phyloP scores from a whole-genome alignment of 257 asterid genomes.

The Plectranthus barbatus region DNA sequence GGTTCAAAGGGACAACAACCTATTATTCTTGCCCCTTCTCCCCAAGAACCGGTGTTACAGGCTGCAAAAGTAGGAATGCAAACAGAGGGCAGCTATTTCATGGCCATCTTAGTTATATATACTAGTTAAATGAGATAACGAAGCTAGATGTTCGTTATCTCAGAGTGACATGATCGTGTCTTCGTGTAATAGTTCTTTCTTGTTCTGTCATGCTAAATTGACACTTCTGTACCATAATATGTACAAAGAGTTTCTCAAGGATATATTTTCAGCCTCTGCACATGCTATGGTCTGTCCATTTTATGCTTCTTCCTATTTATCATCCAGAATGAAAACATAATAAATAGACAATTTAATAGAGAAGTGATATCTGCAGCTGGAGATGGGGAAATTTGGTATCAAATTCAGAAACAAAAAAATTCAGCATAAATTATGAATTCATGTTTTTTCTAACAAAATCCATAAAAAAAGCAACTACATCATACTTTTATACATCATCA shows the following conservation, averaged over 20 bases:
- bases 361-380: background rate
- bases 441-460: background rate
- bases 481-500: background rate
- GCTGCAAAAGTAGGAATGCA: slow-evolving; percentile 7
- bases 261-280: slow-evolving; percentile 15
- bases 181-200: background rate
- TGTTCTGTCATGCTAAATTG: slow-evolving; percentile 4
- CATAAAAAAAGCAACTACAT: background rate
- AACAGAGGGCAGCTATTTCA: slow-evolving; percentile 13
- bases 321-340: background rate
- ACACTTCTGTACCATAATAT: slow-evolving; percentile 20
- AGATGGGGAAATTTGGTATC: background rate
- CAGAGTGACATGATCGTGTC: slow-evolving; percentile 5
- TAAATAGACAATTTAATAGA: background rate
- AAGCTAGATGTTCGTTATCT: background rate
- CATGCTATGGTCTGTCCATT: background rate
- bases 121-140: slow-evolving; percentile 6
- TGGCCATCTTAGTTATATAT: slow-evolving; percentile 7
- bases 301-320: background rate
- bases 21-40: slow-evolving; percentile 6
- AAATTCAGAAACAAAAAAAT: background rate
- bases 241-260: slow-evolving; percentile 22
- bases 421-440: background rate
- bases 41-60: background rate
- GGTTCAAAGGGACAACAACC: slow-evolving; percentile 10